Conservation (phyloP, 371 early-diverging fungal species). For the Dichotomocladium elegans region DNA sequence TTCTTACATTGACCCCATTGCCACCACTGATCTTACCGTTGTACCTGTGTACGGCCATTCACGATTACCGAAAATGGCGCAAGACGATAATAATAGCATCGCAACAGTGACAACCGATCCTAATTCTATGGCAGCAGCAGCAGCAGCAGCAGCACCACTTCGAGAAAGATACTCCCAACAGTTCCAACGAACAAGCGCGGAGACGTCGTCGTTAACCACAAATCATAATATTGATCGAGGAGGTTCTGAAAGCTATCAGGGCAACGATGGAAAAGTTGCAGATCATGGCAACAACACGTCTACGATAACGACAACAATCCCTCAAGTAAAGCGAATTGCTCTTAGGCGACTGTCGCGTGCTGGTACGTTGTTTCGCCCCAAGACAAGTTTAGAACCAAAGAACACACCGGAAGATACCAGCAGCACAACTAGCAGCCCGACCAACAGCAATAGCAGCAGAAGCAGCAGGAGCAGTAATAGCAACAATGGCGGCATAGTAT, state of each 20-base stretch:
- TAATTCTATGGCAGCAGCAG: no score
- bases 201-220: neutral
- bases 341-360: conserved; percentile 13
- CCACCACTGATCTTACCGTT: neutral
- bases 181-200: neutral
- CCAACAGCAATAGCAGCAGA: conserved; percentile 5
- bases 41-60: neutral
- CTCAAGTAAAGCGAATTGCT: neutral
- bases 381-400: conserved; percentile 8
- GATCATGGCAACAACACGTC: neutral
- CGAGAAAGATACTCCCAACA: neutral
- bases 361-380: conserved; percentile 12
- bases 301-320: neutral
- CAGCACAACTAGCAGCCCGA: neutral
- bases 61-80: neutral
- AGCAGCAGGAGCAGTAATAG: no score
- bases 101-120: neutral
- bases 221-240: neutral
- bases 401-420: conserved; percentile 1
- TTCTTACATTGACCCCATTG: neutral
- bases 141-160: neutral
- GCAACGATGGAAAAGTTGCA: neutral
- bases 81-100: neutral
- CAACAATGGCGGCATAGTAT: no score
- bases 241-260: no score